Conservation (phyloP, 2,329 filamentous ascomycete genomes). For the Aspergillus udagawae region DNA sequence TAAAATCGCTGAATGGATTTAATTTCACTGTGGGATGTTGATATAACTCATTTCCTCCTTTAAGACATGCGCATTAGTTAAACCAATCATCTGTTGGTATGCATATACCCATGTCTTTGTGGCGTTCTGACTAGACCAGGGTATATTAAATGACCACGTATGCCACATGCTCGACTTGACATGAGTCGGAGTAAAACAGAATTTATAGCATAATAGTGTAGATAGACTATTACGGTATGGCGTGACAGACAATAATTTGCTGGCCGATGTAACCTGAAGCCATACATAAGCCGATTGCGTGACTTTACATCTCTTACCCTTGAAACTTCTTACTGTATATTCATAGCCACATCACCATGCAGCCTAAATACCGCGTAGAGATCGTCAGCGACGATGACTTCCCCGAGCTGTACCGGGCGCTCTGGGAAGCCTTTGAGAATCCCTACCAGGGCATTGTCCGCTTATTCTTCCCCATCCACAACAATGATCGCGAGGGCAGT, state of each 20-base stretch:
- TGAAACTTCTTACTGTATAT: neutral
- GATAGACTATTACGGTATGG: neutral
- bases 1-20: too few relatives aligned
- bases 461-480: constrained; percentile 23
- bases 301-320: neutral
- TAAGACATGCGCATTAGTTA: neutral
- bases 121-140: neutral
- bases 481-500: constrained; percentile 18
- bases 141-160: neutral
- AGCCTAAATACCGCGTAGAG: neutral
- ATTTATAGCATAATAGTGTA: too few relatives aligned
- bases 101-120: neutral
- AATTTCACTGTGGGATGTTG: neutral
- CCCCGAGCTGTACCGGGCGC: constrained; percentile 4
- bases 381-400: constrained; percentile 6
- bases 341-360: neutral
- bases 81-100: neutral
- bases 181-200: too few relatives aligned
- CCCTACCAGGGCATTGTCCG: constrained; percentile 25
- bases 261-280: neutral
- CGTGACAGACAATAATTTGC: neutral
- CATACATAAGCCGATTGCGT: neutral
- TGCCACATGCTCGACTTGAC: neutral
- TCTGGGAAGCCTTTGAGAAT: constrained; percentile 17
- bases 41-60: neutral